Evolutionary conservation across 164 flowering plant species (phyloP).

Genomic region (Cinnamomum chago): DNA sequence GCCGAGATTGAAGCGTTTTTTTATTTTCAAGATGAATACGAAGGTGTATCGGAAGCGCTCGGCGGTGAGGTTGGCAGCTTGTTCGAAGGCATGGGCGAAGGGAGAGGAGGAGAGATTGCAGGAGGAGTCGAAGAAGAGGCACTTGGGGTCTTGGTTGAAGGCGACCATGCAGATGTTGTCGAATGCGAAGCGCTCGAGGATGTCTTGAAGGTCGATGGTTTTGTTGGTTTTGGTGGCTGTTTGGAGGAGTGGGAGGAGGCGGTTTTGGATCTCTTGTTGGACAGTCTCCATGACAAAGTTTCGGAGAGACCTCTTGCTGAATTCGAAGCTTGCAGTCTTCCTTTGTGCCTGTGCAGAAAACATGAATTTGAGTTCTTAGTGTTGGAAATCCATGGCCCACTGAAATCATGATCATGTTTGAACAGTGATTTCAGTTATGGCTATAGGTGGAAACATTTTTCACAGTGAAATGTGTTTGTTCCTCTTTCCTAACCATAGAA

Average conservation of each 20-base stretch:
- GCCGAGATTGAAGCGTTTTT: conserved; percentile 46
- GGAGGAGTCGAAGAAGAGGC: conserved; percentile 35
- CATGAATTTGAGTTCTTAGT: no score
- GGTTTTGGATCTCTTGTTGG: conserved; percentile 19
- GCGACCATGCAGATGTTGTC: conserved; percentile 61
- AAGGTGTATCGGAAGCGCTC: conserved; percentile 43
- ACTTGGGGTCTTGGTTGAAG: conserved; percentile 43
- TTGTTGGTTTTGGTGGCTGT: conserved; percentile 22
- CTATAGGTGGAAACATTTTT: no score
- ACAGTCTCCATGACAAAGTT: conserved; percentile 37
- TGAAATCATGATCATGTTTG: no score
- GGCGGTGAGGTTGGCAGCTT: conserved; percentile 42
- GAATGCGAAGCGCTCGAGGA: conserved; percentile 59
- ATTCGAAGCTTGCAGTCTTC: conserved; percentile 51
- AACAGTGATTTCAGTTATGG: no score
- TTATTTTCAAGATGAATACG: conserved; percentile 23
- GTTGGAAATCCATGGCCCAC: no score
- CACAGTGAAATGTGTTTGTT: no score
- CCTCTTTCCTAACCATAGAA: no score
- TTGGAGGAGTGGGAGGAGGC: conserved; percentile 34
- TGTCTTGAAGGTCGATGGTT: conserved; percentile 47
- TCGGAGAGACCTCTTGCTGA: conserved; percentile 38
- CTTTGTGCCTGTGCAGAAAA: conserved; percentile 26
- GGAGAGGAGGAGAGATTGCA: conserved; percentile 32
- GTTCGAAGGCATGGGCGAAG: conserved; percentile 57